Percentiles rank a stretch among this genome's conserved stretches.
Conservation (phyloP, 2,329 filamentous ascomycete genomes). For the Botrytis sinoallii region DNA sequence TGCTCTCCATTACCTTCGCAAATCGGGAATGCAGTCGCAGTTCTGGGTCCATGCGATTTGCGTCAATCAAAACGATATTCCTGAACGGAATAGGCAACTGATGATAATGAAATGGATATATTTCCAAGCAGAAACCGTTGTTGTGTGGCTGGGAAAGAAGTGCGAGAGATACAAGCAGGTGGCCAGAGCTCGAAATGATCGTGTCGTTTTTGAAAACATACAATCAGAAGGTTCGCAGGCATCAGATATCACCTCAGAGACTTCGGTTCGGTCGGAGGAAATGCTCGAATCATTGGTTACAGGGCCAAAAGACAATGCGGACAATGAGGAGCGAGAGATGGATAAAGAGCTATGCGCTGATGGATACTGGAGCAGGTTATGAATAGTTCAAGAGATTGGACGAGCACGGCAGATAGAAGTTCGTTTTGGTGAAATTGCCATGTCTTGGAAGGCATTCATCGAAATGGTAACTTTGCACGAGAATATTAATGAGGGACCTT, state of each 20-base stretch:
- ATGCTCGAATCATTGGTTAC: background rate
- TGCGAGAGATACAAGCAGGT: background rate
- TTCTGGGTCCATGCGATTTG: conserved; percentile 22
- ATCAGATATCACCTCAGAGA: background rate
- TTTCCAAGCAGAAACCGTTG: background rate
- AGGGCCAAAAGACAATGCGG: background rate
- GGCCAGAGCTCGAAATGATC: no score
- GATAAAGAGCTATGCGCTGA: conserved; percentile 16
- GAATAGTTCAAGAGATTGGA: conserved; percentile 35
- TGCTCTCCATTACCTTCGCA: background rate
- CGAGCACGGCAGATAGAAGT: conserved; percentile 28
- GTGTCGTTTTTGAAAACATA: no score
- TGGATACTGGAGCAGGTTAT: conserved; percentile 26
- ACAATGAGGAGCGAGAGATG: background rate
- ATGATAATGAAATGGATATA: conserved; percentile 18
- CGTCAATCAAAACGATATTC: conserved; percentile 15
- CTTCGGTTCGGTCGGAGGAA: background rate
- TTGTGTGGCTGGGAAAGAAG: conserved; percentile 11
- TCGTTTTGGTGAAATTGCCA: conserved; percentile 24
- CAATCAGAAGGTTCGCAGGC: background rate
- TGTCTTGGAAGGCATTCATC: conserved; percentile 17
- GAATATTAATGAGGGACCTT: background rate
- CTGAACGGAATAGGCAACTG: conserved; percentile 14
- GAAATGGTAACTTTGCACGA: background rate
- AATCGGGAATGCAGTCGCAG: background rate